These are phyloP conservation scores for Zancudomyces culisetae DNA, from an alignment of 371 early-diverging fungal genomes.

Conservation along the genomic window DNA sequence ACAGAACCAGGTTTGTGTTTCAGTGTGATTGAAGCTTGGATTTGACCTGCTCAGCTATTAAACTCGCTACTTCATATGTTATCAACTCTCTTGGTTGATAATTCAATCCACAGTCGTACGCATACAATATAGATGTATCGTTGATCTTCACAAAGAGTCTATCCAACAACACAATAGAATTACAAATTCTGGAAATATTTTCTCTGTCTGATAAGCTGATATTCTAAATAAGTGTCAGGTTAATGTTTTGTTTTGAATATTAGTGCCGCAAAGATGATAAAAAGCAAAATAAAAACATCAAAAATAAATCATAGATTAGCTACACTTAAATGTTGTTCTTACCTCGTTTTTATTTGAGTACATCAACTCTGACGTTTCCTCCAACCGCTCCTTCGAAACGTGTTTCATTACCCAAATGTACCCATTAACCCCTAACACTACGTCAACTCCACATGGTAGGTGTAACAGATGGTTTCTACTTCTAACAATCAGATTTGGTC, in stretches of 20 bases:
- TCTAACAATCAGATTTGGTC: constrained; percentile 70
- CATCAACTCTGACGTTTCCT: constrained; percentile 44
- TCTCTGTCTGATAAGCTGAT: constrained; percentile 32
- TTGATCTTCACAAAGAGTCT: constrained; percentile 55
- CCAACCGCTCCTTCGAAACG: constrained; percentile 32
- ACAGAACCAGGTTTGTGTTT: too few relatives aligned
- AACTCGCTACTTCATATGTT: constrained; percentile 29
- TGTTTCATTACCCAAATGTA: constrained; percentile 89
- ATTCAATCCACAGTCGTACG: constrained; percentile 46
- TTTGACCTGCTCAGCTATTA: constrained; percentile 18
- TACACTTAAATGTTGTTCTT: constrained; percentile 33
- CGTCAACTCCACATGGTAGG: constrained; percentile 69
- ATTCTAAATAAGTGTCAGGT: constrained; percentile 2
- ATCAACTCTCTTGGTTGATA: constrained; percentile 40
- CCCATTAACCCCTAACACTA: constrained; percentile 92
- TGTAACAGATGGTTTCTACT: constrained; percentile 81
- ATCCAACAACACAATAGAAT: constrained; percentile 62
- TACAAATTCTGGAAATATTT: constrained; percentile 69
- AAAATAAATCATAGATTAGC: too few relatives aligned
- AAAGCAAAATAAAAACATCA: too few relatives aligned
- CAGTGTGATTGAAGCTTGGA: constrained; percentile 10
- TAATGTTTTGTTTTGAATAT: too few relatives aligned
- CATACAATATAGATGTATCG: constrained; percentile 66
- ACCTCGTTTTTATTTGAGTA: constrained; percentile 61
- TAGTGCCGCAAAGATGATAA: too few relatives aligned